phyloP scores from a whole-genome alignment of 2,329 filamentous ascomycete genomes.

The Botrytis squamosa region DNA sequence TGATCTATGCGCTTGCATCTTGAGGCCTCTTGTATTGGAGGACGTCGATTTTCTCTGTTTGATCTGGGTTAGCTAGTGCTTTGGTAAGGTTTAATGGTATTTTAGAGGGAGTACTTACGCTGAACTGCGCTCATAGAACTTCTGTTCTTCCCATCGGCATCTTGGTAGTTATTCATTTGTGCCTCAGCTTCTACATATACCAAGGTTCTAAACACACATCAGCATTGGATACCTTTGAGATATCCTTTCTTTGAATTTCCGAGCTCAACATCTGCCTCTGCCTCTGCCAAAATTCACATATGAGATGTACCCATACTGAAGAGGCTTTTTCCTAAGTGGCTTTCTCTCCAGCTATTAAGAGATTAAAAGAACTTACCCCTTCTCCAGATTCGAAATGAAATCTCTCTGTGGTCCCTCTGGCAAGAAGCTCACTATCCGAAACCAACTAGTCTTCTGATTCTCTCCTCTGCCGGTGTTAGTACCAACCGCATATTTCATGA shows the following conservation, averaged over 20 bases:
- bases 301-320: neutral
- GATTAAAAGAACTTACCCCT: conserved; percentile 66
- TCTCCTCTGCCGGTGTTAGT: conserved; percentile 65
- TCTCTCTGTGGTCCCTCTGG: conserved; percentile 68
- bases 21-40: conserved; percentile 18
- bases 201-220: conserved; percentile 56
- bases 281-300: neutral
- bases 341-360: neutral
- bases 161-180: conserved; percentile 63
- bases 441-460: conserved; percentile 80
- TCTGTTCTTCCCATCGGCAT: conserved; percentile 66
- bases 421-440: conserved; percentile 71
- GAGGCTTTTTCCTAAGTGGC: neutral
- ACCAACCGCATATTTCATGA: conserved; percentile 76
- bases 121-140: conserved; percentile 70
- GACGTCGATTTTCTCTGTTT: conserved; percentile 25
- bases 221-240: conserved; percentile 14
- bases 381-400: conserved; percentile 69
- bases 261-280: neutral
- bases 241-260: neutral
- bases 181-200: conserved; percentile 85
- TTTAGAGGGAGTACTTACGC: conserved; percentile 52
- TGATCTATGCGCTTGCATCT: conserved; percentile 13
- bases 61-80: neutral
- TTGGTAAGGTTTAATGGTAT: neutral